A percentile compares a stretch with the other conserved stretches of the same genome.
Evolutionary conservation across 805 yeast genomes (phyloP).

Genomic region (Dipodascopsis uninucleata): DNA sequence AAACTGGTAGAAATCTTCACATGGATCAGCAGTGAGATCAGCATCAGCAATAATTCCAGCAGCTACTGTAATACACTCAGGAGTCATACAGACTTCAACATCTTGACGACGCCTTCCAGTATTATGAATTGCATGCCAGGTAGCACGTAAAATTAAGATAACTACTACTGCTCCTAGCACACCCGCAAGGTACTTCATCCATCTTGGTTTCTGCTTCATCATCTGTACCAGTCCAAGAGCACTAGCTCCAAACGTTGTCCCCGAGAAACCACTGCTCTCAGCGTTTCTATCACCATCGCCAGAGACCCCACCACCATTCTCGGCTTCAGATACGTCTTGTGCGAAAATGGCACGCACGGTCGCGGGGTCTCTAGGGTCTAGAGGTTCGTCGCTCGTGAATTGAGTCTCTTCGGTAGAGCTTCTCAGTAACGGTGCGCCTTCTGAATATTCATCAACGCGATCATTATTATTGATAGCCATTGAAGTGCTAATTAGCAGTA

Average conservation of each 20-base stretch:
- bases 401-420: too few relatives aligned
- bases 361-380: conserved; percentile 18
- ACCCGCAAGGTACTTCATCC: conserved; percentile 13
- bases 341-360: conserved; percentile 24
- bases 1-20: conserved; percentile 25
- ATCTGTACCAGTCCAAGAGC: not conserved
- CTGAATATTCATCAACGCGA: too few relatives aligned
- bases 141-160: conserved; percentile 15
- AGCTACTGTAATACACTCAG: conserved; percentile 24
- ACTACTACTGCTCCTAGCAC: conserved; percentile 10
- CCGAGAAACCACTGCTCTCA: too few relatives aligned
- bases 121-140: conserved; percentile 16
- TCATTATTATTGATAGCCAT: too few relatives aligned
- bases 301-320: conserved; percentile 3
- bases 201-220: conserved; percentile 4
- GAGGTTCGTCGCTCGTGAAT: conserved; percentile 22
- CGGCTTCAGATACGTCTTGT: conserved; percentile 19
- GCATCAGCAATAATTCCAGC: conserved; percentile 24
- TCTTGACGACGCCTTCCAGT: not conserved
- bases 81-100: conserved; percentile 19
- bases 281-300: too few relatives aligned
- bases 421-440: too few relatives aligned
- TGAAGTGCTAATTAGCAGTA: too few relatives aligned
- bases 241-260: too few relatives aligned
- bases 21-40: conserved; percentile 21